A percentile compares a stretch with the other conserved stretches of the same genome.
These are phyloP conservation scores for Zygnema circumcarinatum DNA, from an alignment of 139 green algal genomes.

Conservation along the genomic window DNA sequence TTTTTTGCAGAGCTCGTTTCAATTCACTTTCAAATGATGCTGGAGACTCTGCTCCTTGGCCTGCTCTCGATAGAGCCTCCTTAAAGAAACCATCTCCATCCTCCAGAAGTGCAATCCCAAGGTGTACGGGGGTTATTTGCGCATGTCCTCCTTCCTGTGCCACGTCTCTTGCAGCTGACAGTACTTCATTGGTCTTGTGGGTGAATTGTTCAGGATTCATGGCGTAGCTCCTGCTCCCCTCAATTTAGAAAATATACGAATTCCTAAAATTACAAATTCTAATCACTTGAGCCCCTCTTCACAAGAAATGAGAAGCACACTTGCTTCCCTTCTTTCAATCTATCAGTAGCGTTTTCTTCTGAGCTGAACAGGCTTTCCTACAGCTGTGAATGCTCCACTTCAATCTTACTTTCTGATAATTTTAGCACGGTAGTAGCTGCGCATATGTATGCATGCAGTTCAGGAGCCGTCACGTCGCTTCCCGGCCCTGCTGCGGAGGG, in stretches of 20 bases:
- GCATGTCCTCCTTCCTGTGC: constrained; percentile 51
- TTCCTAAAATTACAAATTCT: too few relatives aligned
- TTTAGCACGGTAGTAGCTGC: too few relatives aligned
- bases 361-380: too few relatives aligned
- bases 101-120: constrained; percentile 38
- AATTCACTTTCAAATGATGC: constrained; percentile 28
- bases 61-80: constrained; percentile 9
- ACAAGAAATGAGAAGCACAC: too few relatives aligned
- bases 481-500: too few relatives aligned
- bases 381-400: too few relatives aligned
- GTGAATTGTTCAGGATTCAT: constrained; percentile 60
- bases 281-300: too few relatives aligned
- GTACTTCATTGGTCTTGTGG: constrained; percentile 55
- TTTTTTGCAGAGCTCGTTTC: constrained; percentile 24
- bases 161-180: constrained; percentile 31
- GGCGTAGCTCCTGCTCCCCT: not conserved
- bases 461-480: too few relatives aligned
- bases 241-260: not conserved
- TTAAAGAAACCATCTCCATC: constrained; percentile 44
- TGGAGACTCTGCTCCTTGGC: not conserved
- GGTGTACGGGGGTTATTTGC: constrained; percentile 50
- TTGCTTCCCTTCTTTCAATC: too few relatives aligned
- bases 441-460: too few relatives aligned
- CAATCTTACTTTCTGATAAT: too few relatives aligned
- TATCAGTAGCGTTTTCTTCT: too few relatives aligned